Evolutionary conservation across 1,284 basidiomycete species (phyloP).

Genomic region (Austropuccinia psidii): DNA sequence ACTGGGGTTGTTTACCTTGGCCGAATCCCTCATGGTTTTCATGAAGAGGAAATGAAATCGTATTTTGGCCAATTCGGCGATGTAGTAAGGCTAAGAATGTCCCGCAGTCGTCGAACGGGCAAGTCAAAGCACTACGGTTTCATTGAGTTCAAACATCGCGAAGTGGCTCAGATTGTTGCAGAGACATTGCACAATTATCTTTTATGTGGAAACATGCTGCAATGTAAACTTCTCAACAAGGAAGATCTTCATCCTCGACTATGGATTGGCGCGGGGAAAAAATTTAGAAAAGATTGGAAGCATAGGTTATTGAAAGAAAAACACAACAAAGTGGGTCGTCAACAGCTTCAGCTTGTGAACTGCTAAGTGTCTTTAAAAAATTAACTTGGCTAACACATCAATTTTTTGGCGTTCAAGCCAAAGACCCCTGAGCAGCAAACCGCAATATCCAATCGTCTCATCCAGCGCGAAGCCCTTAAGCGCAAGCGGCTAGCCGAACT

Average conservation of each 20-base stretch:
- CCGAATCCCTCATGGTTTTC: constrained; percentile 91
- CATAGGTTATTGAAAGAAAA: constrained; percentile 64
- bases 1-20: constrained; percentile 83
- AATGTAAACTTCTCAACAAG: constrained; percentile 74
- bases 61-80: constrained; percentile 95
- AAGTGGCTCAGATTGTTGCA: constrained; percentile 87
- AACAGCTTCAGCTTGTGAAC: not conserved
- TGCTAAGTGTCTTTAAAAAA: not conserved
- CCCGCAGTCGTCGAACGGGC: constrained; percentile 75
- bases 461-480: constrained; percentile 68
- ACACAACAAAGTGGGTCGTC: constrained; percentile 65
- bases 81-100: constrained; percentile 77
- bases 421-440: constrained; percentile 66
- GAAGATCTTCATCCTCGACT: constrained; percentile 84
- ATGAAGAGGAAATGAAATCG: constrained; percentile 81
- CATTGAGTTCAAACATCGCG: constrained; percentile 81
- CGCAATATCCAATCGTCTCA: constrained; percentile 61
- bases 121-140: constrained; percentile 94
- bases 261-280: constrained; percentile 94
- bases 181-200: constrained; percentile 99
- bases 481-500: constrained; percentile 68
- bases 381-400: not conserved
- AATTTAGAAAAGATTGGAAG: constrained; percentile 69
- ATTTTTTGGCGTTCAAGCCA: constrained; percentile 51
- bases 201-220: constrained; percentile 82